phyloP scores from a whole-genome alignment of 208 protist species.

The Wallacemonas sp. region DNA sequence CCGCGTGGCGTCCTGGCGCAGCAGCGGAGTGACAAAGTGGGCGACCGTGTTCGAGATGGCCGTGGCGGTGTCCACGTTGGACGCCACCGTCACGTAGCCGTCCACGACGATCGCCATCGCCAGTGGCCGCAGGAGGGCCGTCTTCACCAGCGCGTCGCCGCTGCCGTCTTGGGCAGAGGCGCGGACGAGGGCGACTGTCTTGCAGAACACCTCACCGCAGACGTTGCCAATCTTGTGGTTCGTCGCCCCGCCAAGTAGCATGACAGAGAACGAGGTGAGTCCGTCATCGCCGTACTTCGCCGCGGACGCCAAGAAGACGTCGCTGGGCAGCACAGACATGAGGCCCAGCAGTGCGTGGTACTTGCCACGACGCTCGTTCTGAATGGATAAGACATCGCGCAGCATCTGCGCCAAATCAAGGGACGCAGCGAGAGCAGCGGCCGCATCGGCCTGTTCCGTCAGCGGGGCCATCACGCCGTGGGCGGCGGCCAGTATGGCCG shows the following conservation, averaged over 20 bases:
- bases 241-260: conserved; percentile 58
- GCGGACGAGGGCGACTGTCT: conserved; percentile 28
- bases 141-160: conserved; percentile 25
- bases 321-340: conserved; percentile 47
- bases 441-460: background rate
- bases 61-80: conserved; percentile 46
- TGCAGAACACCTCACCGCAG: conserved; percentile 76
- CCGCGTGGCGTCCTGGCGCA: conserved; percentile 41
- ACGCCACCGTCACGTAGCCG: conserved; percentile 43
- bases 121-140: conserved; percentile 59
- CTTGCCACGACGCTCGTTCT: conserved; percentile 77
- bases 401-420: conserved; percentile 31
- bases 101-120: conserved; percentile 48
- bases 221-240: conserved; percentile 88
- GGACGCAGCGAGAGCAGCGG: conserved; percentile 18
- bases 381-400: conserved; percentile 49
- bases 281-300: conserved; percentile 30
- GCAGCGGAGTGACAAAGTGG: conserved; percentile 77
- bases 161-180: background rate
- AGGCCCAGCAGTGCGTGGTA: conserved; percentile 86
- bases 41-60: conserved; percentile 72
- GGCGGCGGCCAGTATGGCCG: background rate
- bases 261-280: conserved; percentile 41
- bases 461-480: background rate
- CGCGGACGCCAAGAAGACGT: conserved; percentile 41